Evolutionary conservation across 208 protist species (phyloP).

Genomic region (Trypanosoma cruzi): DNA sequence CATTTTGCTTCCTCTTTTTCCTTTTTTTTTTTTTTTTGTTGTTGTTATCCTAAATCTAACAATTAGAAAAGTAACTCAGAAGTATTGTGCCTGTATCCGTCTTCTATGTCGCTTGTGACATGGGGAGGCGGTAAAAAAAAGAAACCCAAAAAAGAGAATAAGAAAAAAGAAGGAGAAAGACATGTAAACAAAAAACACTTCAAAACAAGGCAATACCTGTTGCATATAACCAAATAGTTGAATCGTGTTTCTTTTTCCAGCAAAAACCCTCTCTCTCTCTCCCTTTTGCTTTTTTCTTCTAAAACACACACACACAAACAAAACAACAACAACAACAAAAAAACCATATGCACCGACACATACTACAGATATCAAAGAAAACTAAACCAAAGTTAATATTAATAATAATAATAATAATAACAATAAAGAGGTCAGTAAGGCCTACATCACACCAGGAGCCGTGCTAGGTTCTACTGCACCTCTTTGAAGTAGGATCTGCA

Average conservation of each 20-base stretch:
- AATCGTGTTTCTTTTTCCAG: not conserved
- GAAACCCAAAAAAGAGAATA: not conserved
- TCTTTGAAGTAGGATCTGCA: constrained; percentile 78
- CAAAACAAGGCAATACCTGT: not conserved
- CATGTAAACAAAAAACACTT: constrained; percentile 3
- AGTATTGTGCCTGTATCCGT: not conserved
- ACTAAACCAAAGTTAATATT: not conserved
- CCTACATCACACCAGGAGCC: constrained; percentile 12
- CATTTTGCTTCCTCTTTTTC: constrained; percentile 6
- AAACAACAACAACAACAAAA: no score
- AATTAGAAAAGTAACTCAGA: not conserved
- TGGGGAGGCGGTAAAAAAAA: not conserved
- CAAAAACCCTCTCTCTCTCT: no score
- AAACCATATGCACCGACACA: not conserved
- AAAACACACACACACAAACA: not conserved
- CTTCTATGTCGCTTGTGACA: not conserved
- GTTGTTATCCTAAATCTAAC: not conserved
- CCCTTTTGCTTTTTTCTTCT: no score
- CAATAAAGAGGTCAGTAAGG: constrained; percentile 6
- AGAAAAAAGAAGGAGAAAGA: not conserved
- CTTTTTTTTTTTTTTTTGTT: constrained; percentile 11
- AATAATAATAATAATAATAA: constrained; percentile 16
- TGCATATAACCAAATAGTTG: no score
- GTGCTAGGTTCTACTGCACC: constrained; percentile 51
- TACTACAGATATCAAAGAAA: not conserved